Evolutionary conservation across 805 yeast species (phyloP), one percentile per base, ranked within the genome.

Genomic region (Diddensiella santjacobensis): DNA sequence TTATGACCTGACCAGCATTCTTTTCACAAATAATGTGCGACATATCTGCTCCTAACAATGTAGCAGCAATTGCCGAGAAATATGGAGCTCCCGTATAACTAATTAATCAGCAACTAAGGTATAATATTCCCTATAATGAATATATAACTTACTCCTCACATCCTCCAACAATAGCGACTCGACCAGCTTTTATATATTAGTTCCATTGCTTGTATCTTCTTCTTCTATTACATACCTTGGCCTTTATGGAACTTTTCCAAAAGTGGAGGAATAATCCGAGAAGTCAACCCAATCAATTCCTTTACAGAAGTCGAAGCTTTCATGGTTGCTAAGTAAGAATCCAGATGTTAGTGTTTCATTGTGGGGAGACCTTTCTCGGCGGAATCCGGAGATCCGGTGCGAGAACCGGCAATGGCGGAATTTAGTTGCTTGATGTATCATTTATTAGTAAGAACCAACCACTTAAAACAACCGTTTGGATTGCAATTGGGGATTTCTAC

Each of bases 31-130:
- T 74, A 6, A 91, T 75, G 65, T 91, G 98, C 31, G 91, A 78
- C 69, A 93, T 72, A 63, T 91, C 99, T 45, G 89, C 83, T 0
- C 99, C 99, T 43, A 84, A 74, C 31, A 84, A 67, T 1, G 95
- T 86, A 1, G 95, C 79, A 0, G 96, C 85, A 63, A 85, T 84
- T 3, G 95, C 85, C 30, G 95, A 77, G 64, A 93, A 93, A 66
- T 74, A 93, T 1, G 98, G 98, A 0, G 99, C 99, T 0, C 99
- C 99, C 0, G 97, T 90, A 64, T 89, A 91, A 64, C 74, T 69
- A 15, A 3, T 6, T 20, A 44, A 54, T 55, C 47, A 56, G 56
- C 45, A 37, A 13, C 5, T 23, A 19, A 44, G 20, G n/a, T 15
- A 35, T 29, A 23, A 10, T 29, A 11, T 19, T n/a, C n/a, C n/a